Evolutionary conservation across 139 green algal genomes (phyloP).

Genomic region (Mesostigma viride): DNA sequence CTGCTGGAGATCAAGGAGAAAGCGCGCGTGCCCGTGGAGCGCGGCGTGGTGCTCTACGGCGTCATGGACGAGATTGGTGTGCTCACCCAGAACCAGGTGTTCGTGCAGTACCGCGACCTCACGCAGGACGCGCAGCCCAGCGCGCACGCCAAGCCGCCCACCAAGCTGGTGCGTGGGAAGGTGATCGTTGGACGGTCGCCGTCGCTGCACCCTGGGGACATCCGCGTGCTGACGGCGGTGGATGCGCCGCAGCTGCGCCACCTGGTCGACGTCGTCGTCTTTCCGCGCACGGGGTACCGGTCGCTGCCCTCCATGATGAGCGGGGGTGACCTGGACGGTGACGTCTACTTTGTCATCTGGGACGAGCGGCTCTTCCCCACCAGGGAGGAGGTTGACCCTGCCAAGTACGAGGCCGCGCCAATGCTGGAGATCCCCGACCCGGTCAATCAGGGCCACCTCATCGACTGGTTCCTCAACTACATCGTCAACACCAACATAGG

Average conservation of each 20-base stretch:
- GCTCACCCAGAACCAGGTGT: no score
- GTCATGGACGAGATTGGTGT: constrained; percentile 29
- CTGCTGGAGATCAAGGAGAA: constrained; percentile 18
- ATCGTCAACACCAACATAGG: no score
- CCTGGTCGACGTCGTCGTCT: constrained; percentile 31
- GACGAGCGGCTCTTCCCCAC: constrained; percentile 19
- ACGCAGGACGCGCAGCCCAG: no score
- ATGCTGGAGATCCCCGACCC: no score
- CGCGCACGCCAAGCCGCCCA: no score
- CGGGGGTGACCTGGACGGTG: constrained; percentile 34
- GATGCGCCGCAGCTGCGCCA: constrained; percentile 22
- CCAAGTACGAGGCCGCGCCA: no score
- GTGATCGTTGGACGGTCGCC: constrained; percentile 38
- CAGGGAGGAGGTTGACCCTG: no score
- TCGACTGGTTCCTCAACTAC: no score
- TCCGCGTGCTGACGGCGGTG: constrained; percentile 27
- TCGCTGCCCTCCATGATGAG: constrained; percentile 25
- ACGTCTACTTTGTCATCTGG: constrained; percentile 32
- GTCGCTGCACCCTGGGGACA: constrained; percentile 36
- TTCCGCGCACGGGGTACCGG: constrained; percentile 19
- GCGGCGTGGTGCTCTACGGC: constrained; percentile 15
- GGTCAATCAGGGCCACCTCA: no score
- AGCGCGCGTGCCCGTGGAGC: constrained; percentile 20
- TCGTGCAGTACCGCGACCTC: no score
- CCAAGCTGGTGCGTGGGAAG: not conserved